Base-by-base conservation (phyloP, 495 filamentous ascomycete species). In the Hyaloscypha hepaticicola region DNA sequence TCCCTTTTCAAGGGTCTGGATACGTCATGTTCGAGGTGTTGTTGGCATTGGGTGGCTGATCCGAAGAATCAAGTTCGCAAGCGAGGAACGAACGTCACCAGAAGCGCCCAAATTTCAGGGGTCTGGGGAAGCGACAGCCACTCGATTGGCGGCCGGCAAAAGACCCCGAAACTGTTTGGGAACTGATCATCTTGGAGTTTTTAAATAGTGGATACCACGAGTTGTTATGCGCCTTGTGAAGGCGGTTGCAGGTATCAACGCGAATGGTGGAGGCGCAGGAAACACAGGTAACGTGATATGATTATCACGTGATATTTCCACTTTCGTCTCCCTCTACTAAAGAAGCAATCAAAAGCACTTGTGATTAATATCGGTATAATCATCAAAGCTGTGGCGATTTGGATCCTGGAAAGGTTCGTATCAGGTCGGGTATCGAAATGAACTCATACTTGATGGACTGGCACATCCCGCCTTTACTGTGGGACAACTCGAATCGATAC, bases 41-140 rank as follows among this genome's bases (percentile, higher is more conserved):
- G 34, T 58, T 58, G 58, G 41, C 41, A 50, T 12, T 48, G 31
- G 24, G 58, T 26, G 9, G 58, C 28, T 25, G 58, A 28, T 60
- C 58, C 0, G 3, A 4, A 33, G 7, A 33, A 57, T 14, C 53
- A 57, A 26, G 53, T 19, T 57, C 9, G 22, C 58, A 60, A 60
- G 58, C 58, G 58, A 60, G 58, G 4, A 29, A 28, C 25, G 19
- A 25, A 26, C 38, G 45, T 25, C 58, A 38, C 25, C n/a, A 28
- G 34, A 27, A 49, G 58, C 58, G 34, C 34, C 56, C 25, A 24
- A 38, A 49, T 58, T 34, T 58, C 58, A 60, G 58, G 58, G 58
- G 41, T 60, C 53, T n/a, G 11, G 53, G 6, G 26, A 31, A 56
- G 53, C 53, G 53, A 56, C 53, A 56, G 19, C 53, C 53, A 56